These are phyloP conservation scores for Claviceps quebecensis DNA, from an alignment of 2,329 filamentous ascomycete species.

Conservation along the genomic window DNA sequence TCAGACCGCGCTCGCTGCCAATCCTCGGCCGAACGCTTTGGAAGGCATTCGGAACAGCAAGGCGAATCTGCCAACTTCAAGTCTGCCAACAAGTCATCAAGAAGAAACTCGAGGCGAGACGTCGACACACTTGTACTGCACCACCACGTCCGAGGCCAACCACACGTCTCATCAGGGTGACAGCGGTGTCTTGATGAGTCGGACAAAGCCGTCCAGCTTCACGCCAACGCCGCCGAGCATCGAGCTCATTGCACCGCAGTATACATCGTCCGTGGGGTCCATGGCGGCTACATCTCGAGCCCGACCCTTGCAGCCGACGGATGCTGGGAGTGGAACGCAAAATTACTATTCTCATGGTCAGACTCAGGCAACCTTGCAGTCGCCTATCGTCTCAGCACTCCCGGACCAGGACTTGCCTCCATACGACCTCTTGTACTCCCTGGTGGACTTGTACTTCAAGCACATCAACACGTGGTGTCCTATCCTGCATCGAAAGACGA, in stretches of 20 bases:
- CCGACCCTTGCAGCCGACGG: slow-evolving; percentile 22
- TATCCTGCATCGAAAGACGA: slow-evolving; percentile 74
- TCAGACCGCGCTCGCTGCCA: slow-evolving; percentile 35
- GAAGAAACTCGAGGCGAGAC: slow-evolving; percentile 39
- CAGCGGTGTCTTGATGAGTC: slow-evolving; percentile 37
- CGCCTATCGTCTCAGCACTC: slow-evolving; percentile 4
- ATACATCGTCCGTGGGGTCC: slow-evolving; percentile 21
- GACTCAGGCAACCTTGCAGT: not conserved
- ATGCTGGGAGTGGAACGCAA: slow-evolving; percentile 23
- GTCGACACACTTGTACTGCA: slow-evolving; percentile 30
- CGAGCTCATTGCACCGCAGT: slow-evolving; percentile 35
- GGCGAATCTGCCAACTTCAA: slow-evolving; percentile 30
- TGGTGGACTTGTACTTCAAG: slow-evolving; percentile 67
- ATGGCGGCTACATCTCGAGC: slow-evolving; percentile 24
- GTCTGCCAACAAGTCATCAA: slow-evolving; percentile 33
- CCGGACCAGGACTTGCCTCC: slow-evolving; percentile 55
- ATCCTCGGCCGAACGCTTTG: slow-evolving; percentile 19
- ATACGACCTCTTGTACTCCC: slow-evolving; percentile 57
- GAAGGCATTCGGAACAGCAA: slow-evolving; percentile 32
- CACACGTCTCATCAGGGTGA: slow-evolving; percentile 42
- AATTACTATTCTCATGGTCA: slow-evolving; percentile 28
- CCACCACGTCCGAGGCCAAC: slow-evolving; percentile 33
- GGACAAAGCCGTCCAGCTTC: slow-evolving; percentile 41
- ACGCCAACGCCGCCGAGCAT: slow-evolving; percentile 30
- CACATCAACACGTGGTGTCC: slow-evolving; percentile 78